Percentiles rank a stretch among this genome's conserved stretches.
phyloP scores from a whole-genome alignment of 164 flowering plant species.

The Buxus sempervirens region DNA sequence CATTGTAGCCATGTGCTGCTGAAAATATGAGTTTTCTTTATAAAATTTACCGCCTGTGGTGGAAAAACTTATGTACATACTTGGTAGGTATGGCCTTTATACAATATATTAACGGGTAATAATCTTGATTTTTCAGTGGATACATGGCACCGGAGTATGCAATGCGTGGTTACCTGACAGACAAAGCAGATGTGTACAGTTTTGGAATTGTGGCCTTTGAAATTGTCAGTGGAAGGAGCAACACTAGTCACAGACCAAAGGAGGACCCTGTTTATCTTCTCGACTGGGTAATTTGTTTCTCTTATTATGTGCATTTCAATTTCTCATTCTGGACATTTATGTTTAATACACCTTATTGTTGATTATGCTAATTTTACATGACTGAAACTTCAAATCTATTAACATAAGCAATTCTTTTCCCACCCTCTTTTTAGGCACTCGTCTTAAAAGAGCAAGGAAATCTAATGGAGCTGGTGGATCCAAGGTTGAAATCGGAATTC shows the following conservation, averaged over 20 bases:
- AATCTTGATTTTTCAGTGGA: constrained; percentile 35
- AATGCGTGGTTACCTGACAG: constrained; percentile 45
- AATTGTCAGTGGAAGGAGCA: constrained; percentile 47
- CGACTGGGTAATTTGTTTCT: constrained; percentile 40
- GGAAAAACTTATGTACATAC: neutral
- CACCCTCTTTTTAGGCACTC: constrained; percentile 16
- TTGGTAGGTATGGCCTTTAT: neutral
- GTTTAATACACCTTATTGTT: neutral
- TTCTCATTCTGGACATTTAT: neutral
- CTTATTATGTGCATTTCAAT: neutral
- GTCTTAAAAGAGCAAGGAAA: constrained; percentile 21
- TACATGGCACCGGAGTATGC: constrained; percentile 79
- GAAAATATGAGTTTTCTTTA: no score
- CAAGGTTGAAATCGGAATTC: constrained; percentile 20
- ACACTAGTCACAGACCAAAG: constrained; percentile 25
- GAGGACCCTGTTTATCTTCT: constrained; percentile 37
- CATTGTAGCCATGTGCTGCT: neutral
- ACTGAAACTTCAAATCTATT: neutral
- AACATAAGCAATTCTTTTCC: neutral
- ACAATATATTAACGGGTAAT: neutral
- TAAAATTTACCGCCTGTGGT: neutral
- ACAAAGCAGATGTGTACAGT: constrained; percentile 65
- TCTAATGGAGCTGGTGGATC: constrained; percentile 29
- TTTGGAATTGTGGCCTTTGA: constrained; percentile 58
- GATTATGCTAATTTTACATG: neutral